Evolutionary conservation across 371 early-diverging fungal genomes (phyloP), one percentile per base, ranked within the genome.

Genomic region (Zychaea mexicana): DNA sequence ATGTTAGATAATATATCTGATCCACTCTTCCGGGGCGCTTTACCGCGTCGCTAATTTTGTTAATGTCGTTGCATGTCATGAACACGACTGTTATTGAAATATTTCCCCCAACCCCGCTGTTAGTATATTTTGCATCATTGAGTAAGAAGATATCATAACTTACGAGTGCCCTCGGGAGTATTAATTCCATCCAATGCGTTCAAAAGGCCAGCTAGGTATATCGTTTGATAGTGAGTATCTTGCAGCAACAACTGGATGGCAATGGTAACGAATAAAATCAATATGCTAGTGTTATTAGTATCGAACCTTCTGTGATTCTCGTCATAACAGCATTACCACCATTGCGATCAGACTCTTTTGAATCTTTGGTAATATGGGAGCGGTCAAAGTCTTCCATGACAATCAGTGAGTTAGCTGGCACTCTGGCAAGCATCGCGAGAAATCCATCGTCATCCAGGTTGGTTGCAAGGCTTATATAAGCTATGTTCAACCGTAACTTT

Each of bases 11-110:
- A n/a, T 88, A 82, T 63, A 91, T 89, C 52, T 92, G 70, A 65
- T 99, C 99, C 12, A 98, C 91, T 24, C 99, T 88, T 0, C 99
- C 99, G 2, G 98, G 98, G 19, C 99, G 89, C 54, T 97, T 89
- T 52, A 99, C 76, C 9, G 99, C 99, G 4, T 93, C 90, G 67
- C 96, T 97, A 26, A 99, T 84, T 1, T 85, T 86, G 22, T 93
- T 93, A 33, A 96, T 76, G 67, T 96, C 95, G 72, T 97, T 98
- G 15, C 96, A 97, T 9, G 97, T 97, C 95, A 98, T 96, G 69
- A 94, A 89, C 6, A 94, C 84, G 42, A 94, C 84, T 57, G 54
- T 4, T 42, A 42, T 39, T 33, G n/a, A n/a, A n/a, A 39, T 42
- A 42, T 42, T 42, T 42, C 42, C n/a, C n/a, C n/a, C n/a, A n/a